A percentile compares a stretch with the other conserved stretches of the same genome.
Conservation (phyloP, 108 stramenopile species). For the Asterionellopsis glacialis region DNA sequence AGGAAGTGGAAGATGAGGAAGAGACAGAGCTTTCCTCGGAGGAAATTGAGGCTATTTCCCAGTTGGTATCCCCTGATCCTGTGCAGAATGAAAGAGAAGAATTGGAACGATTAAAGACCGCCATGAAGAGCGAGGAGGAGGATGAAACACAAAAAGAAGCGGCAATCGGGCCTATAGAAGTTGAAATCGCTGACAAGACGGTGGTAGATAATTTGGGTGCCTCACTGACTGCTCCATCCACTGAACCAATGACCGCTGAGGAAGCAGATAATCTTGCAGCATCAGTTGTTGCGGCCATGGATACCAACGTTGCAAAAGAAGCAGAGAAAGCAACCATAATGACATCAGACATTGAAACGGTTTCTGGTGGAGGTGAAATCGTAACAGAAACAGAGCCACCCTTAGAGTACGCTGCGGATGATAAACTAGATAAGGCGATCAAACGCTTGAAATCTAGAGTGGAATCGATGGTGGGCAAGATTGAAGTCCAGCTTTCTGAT, state of each 20-base stretch:
- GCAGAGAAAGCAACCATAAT: neutral
- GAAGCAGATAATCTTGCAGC: constrained; percentile 31
- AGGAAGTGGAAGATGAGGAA: constrained; percentile 36
- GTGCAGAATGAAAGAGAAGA: constrained; percentile 74
- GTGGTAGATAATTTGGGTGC: neutral
- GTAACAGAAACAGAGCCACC: constrained; percentile 14
- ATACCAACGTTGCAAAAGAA: constrained; percentile 2
- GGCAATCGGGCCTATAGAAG: constrained; percentile 10
- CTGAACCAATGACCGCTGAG: constrained; percentile 14
- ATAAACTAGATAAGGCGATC: constrained; percentile 49
- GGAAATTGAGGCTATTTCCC: constrained; percentile 82
- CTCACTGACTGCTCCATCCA: neutral
- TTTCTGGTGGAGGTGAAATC: constrained; percentile 1
- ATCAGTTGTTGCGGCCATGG: constrained; percentile 31
- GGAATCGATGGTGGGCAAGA: constrained; percentile 88
- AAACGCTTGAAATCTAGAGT: constrained; percentile 71
- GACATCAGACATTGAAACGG: neutral
- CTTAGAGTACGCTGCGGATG: constrained; percentile 21
- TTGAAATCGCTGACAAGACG: constrained; percentile 2
- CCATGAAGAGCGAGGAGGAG: constrained; percentile 39
- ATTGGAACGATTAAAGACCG: constrained; percentile 63
- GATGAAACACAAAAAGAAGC: constrained; percentile 11
- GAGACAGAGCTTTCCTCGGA: constrained; percentile 49
- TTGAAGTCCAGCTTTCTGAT: constrained; percentile 86
- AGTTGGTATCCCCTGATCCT: constrained; percentile 71